Evolutionary conservation across 1,284 basidiomycete genomes (phyloP).

Genomic region (Ceratobasidium sp.): DNA sequence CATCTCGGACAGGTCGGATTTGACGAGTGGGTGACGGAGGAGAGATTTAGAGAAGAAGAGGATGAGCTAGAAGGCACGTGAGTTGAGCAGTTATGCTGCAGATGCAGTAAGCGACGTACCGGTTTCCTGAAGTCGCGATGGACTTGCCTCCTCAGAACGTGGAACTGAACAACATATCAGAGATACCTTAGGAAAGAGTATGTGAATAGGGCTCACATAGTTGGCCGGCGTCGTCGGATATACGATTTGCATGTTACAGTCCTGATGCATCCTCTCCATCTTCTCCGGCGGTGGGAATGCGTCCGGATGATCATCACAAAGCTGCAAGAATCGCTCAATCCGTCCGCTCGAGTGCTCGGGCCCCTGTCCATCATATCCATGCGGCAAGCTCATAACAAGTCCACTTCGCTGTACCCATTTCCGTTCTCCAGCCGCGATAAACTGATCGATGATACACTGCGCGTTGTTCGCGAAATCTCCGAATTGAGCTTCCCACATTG

Average conservation of each 20-base stretch:
- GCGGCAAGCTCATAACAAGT: constrained; percentile 85
- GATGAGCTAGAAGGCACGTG: constrained; percentile 84
- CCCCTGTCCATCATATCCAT: constrained; percentile 89
- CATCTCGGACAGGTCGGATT: constrained; percentile 91
- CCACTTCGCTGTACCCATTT: constrained; percentile 97
- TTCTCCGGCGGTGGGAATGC: constrained; percentile 75
- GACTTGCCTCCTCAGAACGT: constrained; percentile 85
- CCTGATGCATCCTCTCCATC: constrained; percentile 63
- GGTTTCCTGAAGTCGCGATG: constrained; percentile 87
- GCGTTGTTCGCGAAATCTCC: constrained; percentile 98
- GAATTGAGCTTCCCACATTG: constrained; percentile 99
- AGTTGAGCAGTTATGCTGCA: constrained; percentile 81
- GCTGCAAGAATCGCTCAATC: constrained; percentile 86
- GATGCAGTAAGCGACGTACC: no score
- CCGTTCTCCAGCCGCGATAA: constrained; percentile 96
- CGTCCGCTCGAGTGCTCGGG: constrained; percentile 91
- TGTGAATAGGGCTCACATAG: constrained; percentile 58
- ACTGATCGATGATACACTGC: constrained; percentile 91
- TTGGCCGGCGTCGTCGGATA: constrained; percentile 91
- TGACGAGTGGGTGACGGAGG: constrained; percentile 91
- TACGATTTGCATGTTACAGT: constrained; percentile 84
- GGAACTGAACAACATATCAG: constrained; percentile 64
- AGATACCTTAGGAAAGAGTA: no score
- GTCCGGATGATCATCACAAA: constrained; percentile 52
- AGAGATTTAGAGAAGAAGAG: constrained; percentile 97